These are phyloP conservation scores for Amaranthus tricolor DNA, from an alignment of 179 eudicot genomes.

Conservation along the genomic window DNA sequence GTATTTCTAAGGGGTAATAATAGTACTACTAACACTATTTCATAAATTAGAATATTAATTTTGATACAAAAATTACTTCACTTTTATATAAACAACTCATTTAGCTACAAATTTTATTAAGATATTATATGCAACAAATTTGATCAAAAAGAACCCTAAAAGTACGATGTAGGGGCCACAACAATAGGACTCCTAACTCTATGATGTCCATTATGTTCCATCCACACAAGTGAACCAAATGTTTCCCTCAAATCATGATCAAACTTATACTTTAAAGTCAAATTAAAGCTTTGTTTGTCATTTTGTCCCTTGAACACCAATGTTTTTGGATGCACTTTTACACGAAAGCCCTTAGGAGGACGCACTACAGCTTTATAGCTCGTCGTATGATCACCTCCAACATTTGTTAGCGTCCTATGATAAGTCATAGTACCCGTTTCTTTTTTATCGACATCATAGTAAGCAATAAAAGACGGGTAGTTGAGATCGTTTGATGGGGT, in stretches of 20 bases:
- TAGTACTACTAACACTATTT: too few species aligned
- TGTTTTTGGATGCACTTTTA: slow-evolving; percentile 38
- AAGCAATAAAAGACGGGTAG: slow-evolving; percentile 60
- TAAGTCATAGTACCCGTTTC: slow-evolving; percentile 28
- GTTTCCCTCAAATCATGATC: slow-evolving; percentile 4
- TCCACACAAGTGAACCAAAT: slow-evolving; percentile 54
- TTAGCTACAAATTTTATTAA: not conserved
- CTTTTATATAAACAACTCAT: too few species aligned
- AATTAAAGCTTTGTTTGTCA: slow-evolving; percentile 53
- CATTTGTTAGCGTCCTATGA: slow-evolving; percentile 52
- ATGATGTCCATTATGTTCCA: slow-evolving; percentile 40
- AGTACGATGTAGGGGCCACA: slow-evolving; percentile 26
- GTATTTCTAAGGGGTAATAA: too few species aligned
- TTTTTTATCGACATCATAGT: slow-evolving; percentile 17
- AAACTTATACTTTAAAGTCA: slow-evolving; percentile 34
- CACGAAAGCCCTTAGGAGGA: slow-evolving; percentile 26
- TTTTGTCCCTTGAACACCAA: slow-evolving; percentile 40
- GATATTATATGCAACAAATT: not conserved
- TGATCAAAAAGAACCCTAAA: not conserved
- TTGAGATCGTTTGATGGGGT: slow-evolving; percentile 49
- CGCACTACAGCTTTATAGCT: slow-evolving; percentile 29
- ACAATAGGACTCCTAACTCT: slow-evolving; percentile 65
- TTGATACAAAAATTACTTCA: too few species aligned
- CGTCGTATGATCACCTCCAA: slow-evolving; percentile 38
- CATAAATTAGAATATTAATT: too few species aligned